Conservation (phyloP, 441 rosid genomes). For the Gossypium trilobum region DNA sequence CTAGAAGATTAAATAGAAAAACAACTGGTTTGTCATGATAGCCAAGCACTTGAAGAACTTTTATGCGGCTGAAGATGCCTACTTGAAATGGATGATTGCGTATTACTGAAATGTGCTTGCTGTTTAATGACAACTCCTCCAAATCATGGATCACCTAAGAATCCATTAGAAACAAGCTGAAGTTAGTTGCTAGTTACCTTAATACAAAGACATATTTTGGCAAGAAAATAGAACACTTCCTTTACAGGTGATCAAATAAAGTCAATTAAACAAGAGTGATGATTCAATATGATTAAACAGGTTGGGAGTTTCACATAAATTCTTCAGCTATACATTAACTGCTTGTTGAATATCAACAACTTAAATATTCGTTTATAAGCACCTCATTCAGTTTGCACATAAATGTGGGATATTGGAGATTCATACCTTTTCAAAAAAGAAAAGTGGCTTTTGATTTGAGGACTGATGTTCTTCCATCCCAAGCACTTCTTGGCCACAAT, state of each 20-base stretch:
- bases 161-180: neutral
- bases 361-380: neutral
- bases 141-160: constrained; percentile 18
- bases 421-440: neutral
- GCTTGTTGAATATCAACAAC: neutral
- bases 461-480: neutral
- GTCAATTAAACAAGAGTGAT: neutral
- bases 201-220: neutral
- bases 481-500: constrained; percentile 3
- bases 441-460: neutral
- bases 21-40: constrained; percentile 1
- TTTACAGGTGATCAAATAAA: neutral
- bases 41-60: neutral
- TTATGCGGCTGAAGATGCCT: neutral
- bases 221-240: neutral
- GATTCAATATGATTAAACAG: too few species aligned
- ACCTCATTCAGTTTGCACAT: neutral
- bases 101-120: constrained; percentile 10
- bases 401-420: neutral
- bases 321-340: neutral
- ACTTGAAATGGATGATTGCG: neutral
- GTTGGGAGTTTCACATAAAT: too few species aligned
- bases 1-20: neutral
- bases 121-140: constrained; percentile 7
- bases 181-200: neutral